Conservation (phyloP, 73 alveolate species). For the Blepharisma stoltei region DNA sequence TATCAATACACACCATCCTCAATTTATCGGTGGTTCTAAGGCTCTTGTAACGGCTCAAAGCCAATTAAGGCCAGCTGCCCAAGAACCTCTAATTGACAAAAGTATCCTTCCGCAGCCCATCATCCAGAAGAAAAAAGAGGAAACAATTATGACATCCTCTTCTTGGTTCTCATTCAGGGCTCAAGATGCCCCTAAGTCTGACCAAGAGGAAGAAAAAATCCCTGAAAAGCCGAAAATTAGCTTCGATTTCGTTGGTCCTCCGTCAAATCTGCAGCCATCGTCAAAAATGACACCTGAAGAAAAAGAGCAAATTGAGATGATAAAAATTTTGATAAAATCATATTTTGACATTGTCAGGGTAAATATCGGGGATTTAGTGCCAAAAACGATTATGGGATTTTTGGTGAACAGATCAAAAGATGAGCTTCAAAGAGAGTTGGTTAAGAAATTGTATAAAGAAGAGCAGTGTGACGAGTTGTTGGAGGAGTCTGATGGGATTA, state of each 20-base stretch:
- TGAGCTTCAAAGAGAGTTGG: not conserved
- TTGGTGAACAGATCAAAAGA: constrained; percentile 51
- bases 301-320: constrained; percentile 64
- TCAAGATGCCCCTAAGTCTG: not conserved
- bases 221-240: too few relatives aligned
- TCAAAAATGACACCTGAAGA: constrained; percentile 6
- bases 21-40: constrained; percentile 48
- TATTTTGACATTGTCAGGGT: constrained; percentile 73
- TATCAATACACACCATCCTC: constrained; percentile 79
- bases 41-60: not conserved
- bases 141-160: too few relatives aligned
- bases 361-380: constrained; percentile 66
- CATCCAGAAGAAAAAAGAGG: not conserved
- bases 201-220: not conserved
- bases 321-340: constrained; percentile 62
- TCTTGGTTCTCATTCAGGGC: not conserved
- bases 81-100: not conserved
- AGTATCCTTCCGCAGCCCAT: not conserved
- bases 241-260: too few relatives aligned
- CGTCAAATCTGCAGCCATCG: too few relatives aligned
- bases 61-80: not conserved
- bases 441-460: not conserved
- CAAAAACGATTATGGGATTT: constrained; percentile 74
- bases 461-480: not conserved
- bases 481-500: not conserved